Percentiles rank a stretch among this genome's conserved stretches.
These are phyloP conservation scores for Stevia rebaudiana DNA, from an alignment of 140 eudicot genomes.

Conservation along the genomic window DNA sequence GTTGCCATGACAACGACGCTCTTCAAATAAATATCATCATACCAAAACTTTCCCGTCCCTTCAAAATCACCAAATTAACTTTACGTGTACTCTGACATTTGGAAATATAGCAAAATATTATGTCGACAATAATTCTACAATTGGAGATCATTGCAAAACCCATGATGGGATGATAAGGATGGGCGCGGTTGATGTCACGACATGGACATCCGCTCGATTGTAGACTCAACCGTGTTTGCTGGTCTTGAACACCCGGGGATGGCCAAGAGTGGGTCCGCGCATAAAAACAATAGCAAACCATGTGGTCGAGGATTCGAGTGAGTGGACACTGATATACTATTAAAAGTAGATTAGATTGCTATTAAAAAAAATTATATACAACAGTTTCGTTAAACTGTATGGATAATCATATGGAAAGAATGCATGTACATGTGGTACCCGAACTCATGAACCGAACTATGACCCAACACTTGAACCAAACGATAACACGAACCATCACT, in stretches of 20 bases:
- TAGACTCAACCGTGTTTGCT: neutral
- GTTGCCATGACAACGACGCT: slow-evolving; percentile 9
- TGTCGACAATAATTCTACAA: too few species aligned
- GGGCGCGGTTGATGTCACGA: neutral
- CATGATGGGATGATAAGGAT: neutral
- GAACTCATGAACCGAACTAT: too few species aligned
- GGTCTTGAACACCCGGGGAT: neutral
- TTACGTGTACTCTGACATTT: neutral
- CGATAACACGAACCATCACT: too few species aligned
- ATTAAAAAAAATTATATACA: too few species aligned
- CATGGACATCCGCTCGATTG: neutral
- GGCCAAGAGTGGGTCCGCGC: neutral
- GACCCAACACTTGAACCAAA: too few species aligned
- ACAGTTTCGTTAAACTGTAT: too few species aligned
- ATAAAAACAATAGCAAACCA: neutral
- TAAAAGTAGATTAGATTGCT: too few species aligned
- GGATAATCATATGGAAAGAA: too few species aligned
- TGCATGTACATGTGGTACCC: too few species aligned
- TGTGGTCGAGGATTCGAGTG: too few species aligned
- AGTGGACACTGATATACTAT: too few species aligned
- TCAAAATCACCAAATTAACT: neutral
- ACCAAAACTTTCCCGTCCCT: neutral
- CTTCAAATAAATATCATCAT: neutral
- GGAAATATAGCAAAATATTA: neutral
- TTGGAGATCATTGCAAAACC: neutral